Conservation (phyloP, 345 rosid genomes). For the Brassica incana region DNA sequence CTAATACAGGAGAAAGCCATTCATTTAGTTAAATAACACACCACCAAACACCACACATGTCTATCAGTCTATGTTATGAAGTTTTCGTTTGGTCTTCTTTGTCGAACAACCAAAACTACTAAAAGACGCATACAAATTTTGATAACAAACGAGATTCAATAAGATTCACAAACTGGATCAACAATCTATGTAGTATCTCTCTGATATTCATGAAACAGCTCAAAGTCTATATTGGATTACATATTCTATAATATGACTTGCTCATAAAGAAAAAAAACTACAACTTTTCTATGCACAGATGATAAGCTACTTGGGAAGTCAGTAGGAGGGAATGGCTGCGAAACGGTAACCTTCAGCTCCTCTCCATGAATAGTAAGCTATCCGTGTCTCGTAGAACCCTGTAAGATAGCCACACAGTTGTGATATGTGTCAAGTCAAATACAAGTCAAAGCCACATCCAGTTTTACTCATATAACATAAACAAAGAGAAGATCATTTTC, state of each 20-base stretch:
- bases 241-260: not conserved
- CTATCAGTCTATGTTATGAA: no score
- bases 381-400: constrained; percentile 88
- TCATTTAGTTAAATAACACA: not conserved
- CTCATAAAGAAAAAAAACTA: not conserved
- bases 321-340: constrained; percentile 78
- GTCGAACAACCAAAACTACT: no score
- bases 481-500: not conserved
- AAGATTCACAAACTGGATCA: not conserved
- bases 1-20: not conserved
- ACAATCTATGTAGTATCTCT: not conserved
- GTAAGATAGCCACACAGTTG: constrained; percentile 25
- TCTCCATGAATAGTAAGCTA: constrained; percentile 92
- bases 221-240: not conserved
- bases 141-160: no score
- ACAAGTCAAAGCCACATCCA: not conserved
- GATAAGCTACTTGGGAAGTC: constrained; percentile 15
- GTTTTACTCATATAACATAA: not conserved
- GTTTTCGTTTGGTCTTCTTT: no score
- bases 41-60: no score
- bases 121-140: no score
- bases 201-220: constrained; percentile 8
- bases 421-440: constrained; percentile 10
- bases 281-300: constrained; percentile 22
- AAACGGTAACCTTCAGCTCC: constrained; percentile 81